Evolutionary conservation across 2,329 filamentous ascomycete species (phyloP).

Genomic region (Colletotrichum sp.): DNA sequence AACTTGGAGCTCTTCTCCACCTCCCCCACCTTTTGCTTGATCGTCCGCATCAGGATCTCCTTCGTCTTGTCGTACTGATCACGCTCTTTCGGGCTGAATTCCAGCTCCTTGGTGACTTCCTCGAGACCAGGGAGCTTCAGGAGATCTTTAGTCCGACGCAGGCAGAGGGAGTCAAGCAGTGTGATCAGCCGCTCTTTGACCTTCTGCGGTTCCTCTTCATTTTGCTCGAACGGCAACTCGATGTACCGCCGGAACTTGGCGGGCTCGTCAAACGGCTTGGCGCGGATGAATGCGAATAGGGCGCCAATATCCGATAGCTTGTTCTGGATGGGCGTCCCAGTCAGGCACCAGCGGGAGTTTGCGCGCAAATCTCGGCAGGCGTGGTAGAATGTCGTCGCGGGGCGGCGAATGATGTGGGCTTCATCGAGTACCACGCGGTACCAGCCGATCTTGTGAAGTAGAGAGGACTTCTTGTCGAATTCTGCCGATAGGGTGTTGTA

Average conservation of each 20-base stretch:
- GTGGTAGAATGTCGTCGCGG: constrained; percentile 47
- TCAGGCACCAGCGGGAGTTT: constrained; percentile 56
- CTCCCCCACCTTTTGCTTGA: constrained; percentile 40
- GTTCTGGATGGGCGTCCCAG: constrained; percentile 61
- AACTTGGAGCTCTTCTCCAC: constrained; percentile 40
- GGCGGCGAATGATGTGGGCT: constrained; percentile 54
- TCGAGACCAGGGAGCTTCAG: constrained; percentile 37
- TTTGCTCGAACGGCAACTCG: constrained; percentile 40
- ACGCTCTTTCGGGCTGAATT: constrained; percentile 30
- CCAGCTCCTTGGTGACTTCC: constrained; percentile 28
- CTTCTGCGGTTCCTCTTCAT: neutral
- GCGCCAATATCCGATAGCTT: constrained; percentile 55
- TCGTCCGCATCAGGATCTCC: constrained; percentile 40
- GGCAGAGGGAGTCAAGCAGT: constrained; percentile 42
- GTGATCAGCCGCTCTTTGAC: constrained; percentile 34
- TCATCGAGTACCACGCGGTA: constrained; percentile 49
- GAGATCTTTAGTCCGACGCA: constrained; percentile 46
- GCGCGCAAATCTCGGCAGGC: constrained; percentile 46
- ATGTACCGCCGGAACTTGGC: constrained; percentile 49
- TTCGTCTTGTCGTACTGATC: constrained; percentile 41
- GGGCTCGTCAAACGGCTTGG: constrained; percentile 44
- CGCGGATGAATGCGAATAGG: constrained; percentile 52
- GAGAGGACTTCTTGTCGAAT: constrained; percentile 17
- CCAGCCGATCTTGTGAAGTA: constrained; percentile 42
- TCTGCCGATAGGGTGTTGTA: constrained; percentile 51